Base-by-base conservation (phyloP, 2,329 filamentous ascomycete genomes). In the Dothideomycetes sp. region DNA sequence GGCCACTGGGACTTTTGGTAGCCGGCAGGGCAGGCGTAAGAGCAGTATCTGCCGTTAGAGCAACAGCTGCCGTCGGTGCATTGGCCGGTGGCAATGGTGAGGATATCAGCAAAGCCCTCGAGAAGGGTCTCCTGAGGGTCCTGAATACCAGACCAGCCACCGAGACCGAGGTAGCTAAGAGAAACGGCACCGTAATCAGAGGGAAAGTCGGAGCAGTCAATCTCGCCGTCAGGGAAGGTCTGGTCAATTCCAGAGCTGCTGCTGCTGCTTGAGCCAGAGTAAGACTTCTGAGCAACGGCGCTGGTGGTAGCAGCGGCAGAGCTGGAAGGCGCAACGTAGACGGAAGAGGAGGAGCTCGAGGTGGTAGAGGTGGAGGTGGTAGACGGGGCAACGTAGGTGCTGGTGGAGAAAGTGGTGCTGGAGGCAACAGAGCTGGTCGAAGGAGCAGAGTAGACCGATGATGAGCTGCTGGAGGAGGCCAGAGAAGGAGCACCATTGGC, bases 1-100 rank as follows among this genome's bases (percentile, higher is more conserved):
- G 91, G 86, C 82, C 87, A 96, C 59, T 96, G 89, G 3, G 81
- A 74, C 75, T 95, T 95, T 61, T 91, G 79, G 63, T 91, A 94
- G 34, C 89, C 89, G 19, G 79, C 65, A n/a, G 85, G 83, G 69
- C 91, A 98, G 41, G 85, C 79, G 56, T 96, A 96, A 2, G 88
- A 94, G 72, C 89, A 95, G 71, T 88, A 87, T 43, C 69, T 64
- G 36, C 77, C 79, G 8, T 68, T 52, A 7, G 53, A 59, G 65
- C 85, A 89, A 44, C 61, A 62, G 12, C 75, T 63, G 12, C 80
- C 82, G 14, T 65, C 57, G 7, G 45, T 41, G 43, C 64, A 65
- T 34, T 79, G 61, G 18, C 72, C 77, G 31, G 78, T 79, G 37
- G 74, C 68, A 45, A 88, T 85, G 44, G 74, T 72, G 57, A 64